Percentiles rank a stretch among this genome's conserved stretches.
Evolutionary conservation across 345 rosid genomes (phyloP).

Genomic region (Eucalyptus curtisii): DNA sequence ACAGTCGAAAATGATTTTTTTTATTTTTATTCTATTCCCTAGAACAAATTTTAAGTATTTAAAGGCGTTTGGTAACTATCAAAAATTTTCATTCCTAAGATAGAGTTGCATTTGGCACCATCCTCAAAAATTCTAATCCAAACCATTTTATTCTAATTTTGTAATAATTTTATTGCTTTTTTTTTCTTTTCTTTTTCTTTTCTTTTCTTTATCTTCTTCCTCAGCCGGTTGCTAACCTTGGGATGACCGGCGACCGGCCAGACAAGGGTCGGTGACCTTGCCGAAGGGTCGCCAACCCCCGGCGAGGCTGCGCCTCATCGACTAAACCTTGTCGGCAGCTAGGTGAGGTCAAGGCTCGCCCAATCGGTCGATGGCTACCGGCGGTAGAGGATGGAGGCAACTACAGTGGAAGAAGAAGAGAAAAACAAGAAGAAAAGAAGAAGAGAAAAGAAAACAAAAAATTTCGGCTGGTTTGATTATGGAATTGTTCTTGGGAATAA

Average conservation of each 20-base stretch:
- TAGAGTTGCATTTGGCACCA: too few species aligned
- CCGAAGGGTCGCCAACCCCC: fast-evolving
- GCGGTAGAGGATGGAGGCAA: fast-evolving
- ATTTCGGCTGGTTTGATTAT: too few species aligned
- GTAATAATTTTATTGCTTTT: too few species aligned
- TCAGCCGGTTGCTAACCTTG: fast-evolving
- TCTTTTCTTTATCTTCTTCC: too few species aligned
- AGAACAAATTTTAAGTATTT: too few species aligned
- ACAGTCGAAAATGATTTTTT: fast-evolving
- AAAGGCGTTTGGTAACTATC: fast-evolving
- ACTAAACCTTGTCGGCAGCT: fast-evolving
- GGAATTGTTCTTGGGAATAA: too few species aligned
- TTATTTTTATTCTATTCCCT: fast-evolving
- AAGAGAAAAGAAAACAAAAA: too few species aligned
- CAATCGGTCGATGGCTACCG: fast-evolving
- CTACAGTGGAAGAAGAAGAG: too few species aligned
- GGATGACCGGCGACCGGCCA: fast-evolving
- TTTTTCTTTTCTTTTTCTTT: too few species aligned
- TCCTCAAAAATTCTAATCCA: too few species aligned
- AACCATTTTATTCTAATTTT: too few species aligned
- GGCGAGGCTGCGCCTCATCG: fast-evolving
- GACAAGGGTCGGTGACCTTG: fast-evolving
- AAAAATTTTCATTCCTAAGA: fast-evolving
- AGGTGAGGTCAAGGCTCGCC: fast-evolving
- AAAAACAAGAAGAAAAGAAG: too few species aligned